Percentiles rank a stretch among this genome's conserved stretches.
These are phyloP conservation scores for Pichia sp. DNA, from an alignment of 1,139 yeast species.

Conservation along the genomic window DNA sequence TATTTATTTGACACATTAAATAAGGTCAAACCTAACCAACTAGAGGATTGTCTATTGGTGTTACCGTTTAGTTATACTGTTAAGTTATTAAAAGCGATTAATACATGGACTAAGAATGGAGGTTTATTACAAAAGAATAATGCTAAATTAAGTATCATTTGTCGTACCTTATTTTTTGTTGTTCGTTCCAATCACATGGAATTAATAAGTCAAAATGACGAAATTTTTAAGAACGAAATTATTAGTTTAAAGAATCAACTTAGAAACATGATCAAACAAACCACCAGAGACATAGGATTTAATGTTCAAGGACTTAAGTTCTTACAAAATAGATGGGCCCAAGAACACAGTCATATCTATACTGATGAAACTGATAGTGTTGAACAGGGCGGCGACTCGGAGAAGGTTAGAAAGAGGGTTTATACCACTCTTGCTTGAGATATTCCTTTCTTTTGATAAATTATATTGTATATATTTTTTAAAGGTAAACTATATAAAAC, in stretches of 20 bases:
- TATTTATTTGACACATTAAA: constrained; percentile 68
- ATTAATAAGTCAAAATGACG: constrained; percentile 58
- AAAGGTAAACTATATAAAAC: no score
- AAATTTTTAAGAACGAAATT: constrained; percentile 52
- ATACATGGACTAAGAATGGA: constrained; percentile 59
- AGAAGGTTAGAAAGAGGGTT: constrained; percentile 55
- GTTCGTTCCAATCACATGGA: constrained; percentile 73
- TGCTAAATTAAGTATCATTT: constrained; percentile 54
- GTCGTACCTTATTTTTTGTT: constrained; percentile 68
- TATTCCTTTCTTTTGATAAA: no score
- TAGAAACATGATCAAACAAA: constrained; percentile 45
- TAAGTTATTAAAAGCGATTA: constrained; percentile 63
- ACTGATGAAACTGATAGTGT: constrained; percentile 53
- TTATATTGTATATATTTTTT: no score
- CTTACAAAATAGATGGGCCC: constrained; percentile 71
- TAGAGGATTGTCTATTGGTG: constrained; percentile 87
- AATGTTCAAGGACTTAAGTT: constrained; percentile 79
- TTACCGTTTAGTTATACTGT: constrained; percentile 82
- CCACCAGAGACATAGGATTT: constrained; percentile 65
- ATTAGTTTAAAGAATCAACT: constrained; percentile 51
- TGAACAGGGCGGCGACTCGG: constrained; percentile 29
- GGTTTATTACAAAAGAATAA: constrained; percentile 36
- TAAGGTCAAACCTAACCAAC: constrained; percentile 72
- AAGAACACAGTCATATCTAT: constrained; percentile 67
- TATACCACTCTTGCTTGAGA: constrained; percentile 36